Base-by-base conservation (phyloP, 2,329 filamentous ascomycete species). In the Fonsecaea monophora region DNA sequence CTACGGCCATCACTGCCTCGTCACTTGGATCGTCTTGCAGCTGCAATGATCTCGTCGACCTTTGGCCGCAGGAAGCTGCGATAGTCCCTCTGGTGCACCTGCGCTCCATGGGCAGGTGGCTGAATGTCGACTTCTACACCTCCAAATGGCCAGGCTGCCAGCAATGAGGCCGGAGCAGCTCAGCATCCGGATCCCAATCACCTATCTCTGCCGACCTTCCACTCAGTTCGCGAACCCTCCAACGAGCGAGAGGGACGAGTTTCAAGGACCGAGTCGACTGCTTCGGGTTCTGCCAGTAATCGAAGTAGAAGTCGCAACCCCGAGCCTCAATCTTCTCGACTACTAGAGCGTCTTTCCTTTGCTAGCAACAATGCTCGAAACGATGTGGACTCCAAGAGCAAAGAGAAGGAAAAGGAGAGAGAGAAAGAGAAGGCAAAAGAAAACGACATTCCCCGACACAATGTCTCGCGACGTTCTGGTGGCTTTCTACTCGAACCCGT, bases 401-500 rank as follows among this genome's bases (percentile, higher is more conserved):
- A 65, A 38, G 56, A 69, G 32, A 64, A 70, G 58, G 64, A 61
- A 9, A 61, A 50, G 21, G 45, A 21, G 21, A 55, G 40, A 50
- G 63, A 68, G 48, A 64, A 66, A 25, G 57, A 61, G 32, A 42
- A 42, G 21, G 18, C 18, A 50, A 55, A 55, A 40, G 63, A 68
- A 56, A 64, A 67, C 38, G 57, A 61, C 21, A 61, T 38, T 21
- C 38, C 50, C 7, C 53, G 48, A 4, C 62, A 56, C 25, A 59
- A 55, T 34, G 35, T 62, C 56, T 56, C 61, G 21, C 67, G 66
- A 12, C 61, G 56, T 69, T 80, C 80, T 7, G 75, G 80, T 60
- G 79, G 79, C 3, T 82, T 82, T 65, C 72, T 86, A 50, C 75
- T 86, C 42, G 82, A 84, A 40, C 73, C 78, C 21, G 71, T 78